Evolutionary conservation across 441 rosid species (phyloP), one percentile per base, ranked within the genome.

Genomic region (Eutrema salsugineum): DNA sequence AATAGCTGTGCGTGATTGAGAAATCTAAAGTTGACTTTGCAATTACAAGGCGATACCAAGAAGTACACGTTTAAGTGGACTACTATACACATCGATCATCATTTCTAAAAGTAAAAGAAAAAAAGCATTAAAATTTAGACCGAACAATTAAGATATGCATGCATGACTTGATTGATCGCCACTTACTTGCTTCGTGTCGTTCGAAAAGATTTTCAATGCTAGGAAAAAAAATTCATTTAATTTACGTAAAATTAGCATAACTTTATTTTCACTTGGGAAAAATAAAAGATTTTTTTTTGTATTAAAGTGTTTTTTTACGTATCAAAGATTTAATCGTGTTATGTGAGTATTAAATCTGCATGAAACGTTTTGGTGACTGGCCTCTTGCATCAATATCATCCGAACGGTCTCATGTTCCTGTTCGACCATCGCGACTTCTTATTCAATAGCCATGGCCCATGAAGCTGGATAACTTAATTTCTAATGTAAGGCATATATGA

Each of bases 11-110:
- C 66, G 63, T 64, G 76, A 76, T 76, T 16, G 67, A 63, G 76
- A 76, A 47, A 76, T 76, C 17, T 56, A 70, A 70, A 76, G 76
- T 63, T 76, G 79, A 76, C 79, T 76, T 57, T 49, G 49, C 5
- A 48, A 40, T 62, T 3, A 36, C 61, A 68, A 62, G 65, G 64
- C 68, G 43, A 61, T 61, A 68, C 78, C 63, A 68, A 40, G 44
- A 36, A 44, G 70, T 68, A 68, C 74, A 44, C 54, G 64, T 67
- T 27, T 40, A 68, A 75, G 78, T 61, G 61, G 73, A 75, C 73
- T 48, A 66, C 77, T 42, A 38, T 42, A 38, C 57, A 35, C 42
- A 33, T 67, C 56, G 73, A 74, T 43, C 11, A 74, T 43, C 11
- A 51, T 16, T 74, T 67, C 57, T n/a, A n/a, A n/a, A 53, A 67